phyloP scores from a whole-genome alignment of 345 rosid genomes.

The Erucastrum elatum region DNA sequence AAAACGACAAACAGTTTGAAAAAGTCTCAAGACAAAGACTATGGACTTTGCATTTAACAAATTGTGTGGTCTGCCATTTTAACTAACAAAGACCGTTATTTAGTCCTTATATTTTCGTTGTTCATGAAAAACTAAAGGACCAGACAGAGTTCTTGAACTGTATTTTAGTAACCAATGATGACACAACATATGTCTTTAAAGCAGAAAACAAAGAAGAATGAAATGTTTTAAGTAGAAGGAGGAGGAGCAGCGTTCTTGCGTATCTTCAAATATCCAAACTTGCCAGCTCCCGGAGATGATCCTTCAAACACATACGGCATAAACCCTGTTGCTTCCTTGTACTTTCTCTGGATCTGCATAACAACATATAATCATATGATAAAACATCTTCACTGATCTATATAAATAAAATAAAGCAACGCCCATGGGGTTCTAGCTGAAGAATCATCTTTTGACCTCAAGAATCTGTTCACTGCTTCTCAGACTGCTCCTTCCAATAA shows the following conservation, averaged over 20 bases:
- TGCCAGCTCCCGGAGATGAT: constrained; percentile 87
- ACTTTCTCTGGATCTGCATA: constrained; percentile 72
- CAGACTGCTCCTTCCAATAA: constrained; percentile 61
- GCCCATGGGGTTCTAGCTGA: not conserved
- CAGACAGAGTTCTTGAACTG: not conserved
- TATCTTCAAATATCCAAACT: constrained; percentile 70
- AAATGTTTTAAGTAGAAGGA: not conserved
- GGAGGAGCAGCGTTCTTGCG: constrained; percentile 45
- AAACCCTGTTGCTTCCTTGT: constrained; percentile 81
- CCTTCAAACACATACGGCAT: constrained; percentile 82
- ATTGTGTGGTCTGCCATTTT: not conserved
- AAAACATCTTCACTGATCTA: not conserved
- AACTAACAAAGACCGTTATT: not conserved
- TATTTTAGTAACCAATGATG: not conserved
- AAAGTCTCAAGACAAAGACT: not conserved
- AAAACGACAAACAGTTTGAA: not conserved
- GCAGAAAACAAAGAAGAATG: not conserved
- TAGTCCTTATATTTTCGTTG: not conserved
- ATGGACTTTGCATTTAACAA: not conserved
- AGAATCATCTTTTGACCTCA: constrained; percentile 50
- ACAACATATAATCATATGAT: not conserved
- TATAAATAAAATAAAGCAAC: no score
- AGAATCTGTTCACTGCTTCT: constrained; percentile 81
- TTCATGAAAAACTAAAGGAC: not conserved
- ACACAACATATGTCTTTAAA: not conserved